These are phyloP conservation scores for Aspergillus flavus DNA, from an alignment of 2,329 filamentous ascomycete species.

Conservation along the genomic window DNA sequence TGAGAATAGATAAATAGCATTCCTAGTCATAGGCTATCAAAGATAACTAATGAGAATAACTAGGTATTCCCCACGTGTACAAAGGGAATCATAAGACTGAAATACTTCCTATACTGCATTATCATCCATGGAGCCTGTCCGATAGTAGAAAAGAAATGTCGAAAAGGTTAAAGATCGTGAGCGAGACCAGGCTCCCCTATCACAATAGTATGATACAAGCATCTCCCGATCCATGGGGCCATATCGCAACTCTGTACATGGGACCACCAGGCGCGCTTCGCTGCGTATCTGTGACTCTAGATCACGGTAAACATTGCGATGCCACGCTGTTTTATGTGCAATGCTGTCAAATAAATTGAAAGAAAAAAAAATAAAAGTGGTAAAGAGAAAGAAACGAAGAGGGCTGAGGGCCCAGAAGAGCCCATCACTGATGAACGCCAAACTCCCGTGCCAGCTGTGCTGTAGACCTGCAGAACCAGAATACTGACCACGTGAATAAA, in stretches of 20 bases:
- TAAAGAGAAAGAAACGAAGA: background rate
- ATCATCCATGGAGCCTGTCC: constrained; percentile 4
- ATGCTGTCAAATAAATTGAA: background rate
- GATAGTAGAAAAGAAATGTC: background rate
- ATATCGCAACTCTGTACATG: constrained; percentile 5
- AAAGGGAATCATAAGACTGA: background rate
- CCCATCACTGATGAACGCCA: background rate
- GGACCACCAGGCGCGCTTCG: background rate
- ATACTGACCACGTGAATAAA: constrained; percentile 5
- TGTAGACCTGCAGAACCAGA: background rate
- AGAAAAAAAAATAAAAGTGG: background rate
- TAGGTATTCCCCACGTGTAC: background rate
- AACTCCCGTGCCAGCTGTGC: constrained; percentile 1
- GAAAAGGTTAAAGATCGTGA: background rate
- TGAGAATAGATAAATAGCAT: background rate
- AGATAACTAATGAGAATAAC: background rate
- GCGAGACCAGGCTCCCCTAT: background rate
- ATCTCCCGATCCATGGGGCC: background rate
- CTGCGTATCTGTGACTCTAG: background rate
- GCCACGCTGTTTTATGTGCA: background rate
- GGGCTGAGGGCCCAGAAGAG: background rate
- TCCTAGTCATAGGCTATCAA: background rate
- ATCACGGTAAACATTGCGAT: background rate
- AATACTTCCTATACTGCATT: background rate
- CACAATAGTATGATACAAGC: background rate